These are phyloP conservation scores for Plasmodium cynomolgi DNA, from an alignment of 169 alveolate genomes.

Conservation along the genomic window DNA sequence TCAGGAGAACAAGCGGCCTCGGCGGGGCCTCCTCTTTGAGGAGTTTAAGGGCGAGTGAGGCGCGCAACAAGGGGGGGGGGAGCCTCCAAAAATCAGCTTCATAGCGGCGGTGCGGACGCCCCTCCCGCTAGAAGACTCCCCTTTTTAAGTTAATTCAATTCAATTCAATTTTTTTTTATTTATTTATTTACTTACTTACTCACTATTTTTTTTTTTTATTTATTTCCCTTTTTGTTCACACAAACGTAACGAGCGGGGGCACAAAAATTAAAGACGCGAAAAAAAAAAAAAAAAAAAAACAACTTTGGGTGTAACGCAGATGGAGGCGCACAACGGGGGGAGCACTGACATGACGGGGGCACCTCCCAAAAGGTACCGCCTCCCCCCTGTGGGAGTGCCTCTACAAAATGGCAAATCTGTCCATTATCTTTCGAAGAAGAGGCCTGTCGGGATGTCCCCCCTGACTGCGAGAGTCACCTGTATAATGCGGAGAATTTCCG, in stretches of 20 bases:
- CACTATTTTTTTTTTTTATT: not conserved
- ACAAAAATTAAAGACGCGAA: not conserved
- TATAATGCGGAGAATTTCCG: not conserved
- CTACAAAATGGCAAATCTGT: conserved; percentile 12
- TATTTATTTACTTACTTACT: too few relatives aligned
- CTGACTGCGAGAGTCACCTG: not conserved
- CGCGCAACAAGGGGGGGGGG: too few relatives aligned
- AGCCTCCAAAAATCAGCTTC: too few relatives aligned
- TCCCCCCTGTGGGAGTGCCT: not conserved
- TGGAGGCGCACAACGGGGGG: not conserved
- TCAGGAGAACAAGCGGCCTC: not conserved
- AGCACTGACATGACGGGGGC: too few relatives aligned
- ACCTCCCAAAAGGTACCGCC: too few relatives aligned
- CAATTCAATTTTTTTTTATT: too few relatives aligned
- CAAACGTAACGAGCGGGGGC: not conserved
- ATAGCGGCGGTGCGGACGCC: not conserved
- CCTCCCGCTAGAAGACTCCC: not conserved
- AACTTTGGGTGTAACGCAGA: not conserved
- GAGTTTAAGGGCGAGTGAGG: not conserved
- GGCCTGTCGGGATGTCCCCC: not conserved
- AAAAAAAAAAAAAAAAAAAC: not conserved
- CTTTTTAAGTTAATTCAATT: too few relatives aligned
- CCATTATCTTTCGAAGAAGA: conserved; percentile 23
- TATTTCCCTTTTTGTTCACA: not conserved
- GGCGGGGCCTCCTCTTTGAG: not conserved